phyloP scores from a whole-genome alignment of 805 yeast genomes.

The Metschnikowia corniflorae region DNA sequence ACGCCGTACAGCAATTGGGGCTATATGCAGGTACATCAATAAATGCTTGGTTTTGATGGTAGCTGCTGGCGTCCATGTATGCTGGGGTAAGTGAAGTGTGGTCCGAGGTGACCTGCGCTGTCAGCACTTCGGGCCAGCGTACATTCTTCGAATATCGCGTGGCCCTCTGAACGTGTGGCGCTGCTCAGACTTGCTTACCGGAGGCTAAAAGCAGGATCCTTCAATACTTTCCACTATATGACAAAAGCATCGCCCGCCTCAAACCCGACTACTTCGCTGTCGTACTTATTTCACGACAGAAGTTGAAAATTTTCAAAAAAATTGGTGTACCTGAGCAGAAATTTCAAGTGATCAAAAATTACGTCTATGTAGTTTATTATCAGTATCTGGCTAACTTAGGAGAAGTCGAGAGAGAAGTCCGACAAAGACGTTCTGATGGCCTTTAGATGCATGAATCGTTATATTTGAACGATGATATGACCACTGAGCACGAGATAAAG shows the following conservation, averaged over 20 bases:
- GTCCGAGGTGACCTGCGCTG: no score
- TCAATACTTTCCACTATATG: constrained; percentile 1
- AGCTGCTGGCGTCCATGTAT: no score
- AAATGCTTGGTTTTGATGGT: no score
- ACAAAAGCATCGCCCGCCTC: not conserved
- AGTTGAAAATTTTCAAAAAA: not conserved
- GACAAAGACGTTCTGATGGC: not conserved
- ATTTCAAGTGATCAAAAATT: not conserved
- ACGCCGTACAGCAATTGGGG: no score
- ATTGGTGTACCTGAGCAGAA: not conserved
- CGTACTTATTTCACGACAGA: constrained; percentile 6
- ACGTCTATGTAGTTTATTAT: constrained; percentile 1
- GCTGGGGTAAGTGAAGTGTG: no score
- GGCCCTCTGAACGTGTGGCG: no score
- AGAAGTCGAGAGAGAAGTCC: not conserved
- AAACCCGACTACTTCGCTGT: constrained; percentile 4
- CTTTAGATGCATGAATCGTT: not conserved
- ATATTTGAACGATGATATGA: not conserved
- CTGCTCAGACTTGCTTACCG: no score
- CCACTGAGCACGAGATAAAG: not conserved
- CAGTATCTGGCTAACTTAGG: not conserved
- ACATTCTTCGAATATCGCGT: no score
- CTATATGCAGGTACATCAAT: no score
- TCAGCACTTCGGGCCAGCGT: no score
- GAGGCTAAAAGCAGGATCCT: not conserved